These are phyloP conservation scores for Parsonsia alboflavescens DNA, from an alignment of 257 asterid genomes.

Conservation along the genomic window DNA sequence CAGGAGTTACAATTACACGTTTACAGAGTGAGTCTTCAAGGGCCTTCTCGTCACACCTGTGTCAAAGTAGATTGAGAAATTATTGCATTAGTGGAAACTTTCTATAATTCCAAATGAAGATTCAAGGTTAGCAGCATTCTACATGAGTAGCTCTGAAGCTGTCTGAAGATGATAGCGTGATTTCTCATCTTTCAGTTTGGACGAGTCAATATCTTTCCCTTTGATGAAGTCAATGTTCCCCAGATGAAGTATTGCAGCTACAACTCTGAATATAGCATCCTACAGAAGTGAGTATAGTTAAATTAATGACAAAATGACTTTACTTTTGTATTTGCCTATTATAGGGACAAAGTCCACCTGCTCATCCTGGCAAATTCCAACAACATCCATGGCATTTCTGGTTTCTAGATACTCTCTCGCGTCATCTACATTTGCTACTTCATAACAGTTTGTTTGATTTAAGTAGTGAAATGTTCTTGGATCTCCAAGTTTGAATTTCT, in stretches of 20 bases:
- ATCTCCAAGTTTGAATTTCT: constrained; percentile 70
- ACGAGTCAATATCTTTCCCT: constrained; percentile 80
- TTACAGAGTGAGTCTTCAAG: constrained; percentile 83
- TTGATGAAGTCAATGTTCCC: constrained; percentile 76
- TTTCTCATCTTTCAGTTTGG: constrained; percentile 69
- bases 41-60: constrained; percentile 72
- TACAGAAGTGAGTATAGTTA: constrained; percentile 19
- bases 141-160: constrained; percentile 86
- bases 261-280: constrained; percentile 95
- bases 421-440: constrained; percentile 82
- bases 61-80: constrained; percentile 11
- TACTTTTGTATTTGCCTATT: not conserved
- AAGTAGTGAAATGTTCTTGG: constrained; percentile 81
- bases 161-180: constrained; percentile 69
- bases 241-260: constrained; percentile 92
- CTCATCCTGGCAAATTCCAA: constrained; percentile 87
- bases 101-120: constrained; percentile 6
- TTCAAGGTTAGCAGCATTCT: constrained; percentile 24
- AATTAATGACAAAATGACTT: not conserved
- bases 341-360: constrained; percentile 45
- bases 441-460: constrained; percentile 78
- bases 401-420: constrained; percentile 90
- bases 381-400: constrained; percentile 93
- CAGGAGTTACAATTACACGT: constrained; percentile 93
- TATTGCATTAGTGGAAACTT: constrained; percentile 5